Percentiles rank a stretch among this genome's conserved stretches.
Conservation (phyloP, 2,329 filamentous ascomycete species). For the Fusarium graminum region DNA sequence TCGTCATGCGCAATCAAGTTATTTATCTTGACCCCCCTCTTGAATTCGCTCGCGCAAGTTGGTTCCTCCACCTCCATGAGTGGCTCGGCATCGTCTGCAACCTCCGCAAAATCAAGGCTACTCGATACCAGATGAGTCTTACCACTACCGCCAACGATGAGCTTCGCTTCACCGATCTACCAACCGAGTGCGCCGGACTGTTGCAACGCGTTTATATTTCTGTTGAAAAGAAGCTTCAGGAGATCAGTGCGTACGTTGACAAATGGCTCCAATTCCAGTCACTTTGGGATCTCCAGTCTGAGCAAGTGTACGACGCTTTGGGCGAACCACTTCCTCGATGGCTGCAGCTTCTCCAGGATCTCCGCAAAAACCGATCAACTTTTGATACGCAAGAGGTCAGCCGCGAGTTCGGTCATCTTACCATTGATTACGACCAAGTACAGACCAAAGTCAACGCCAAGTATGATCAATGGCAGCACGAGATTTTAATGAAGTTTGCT, state of each 20-base stretch:
- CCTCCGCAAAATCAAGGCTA: conserved; percentile 92
- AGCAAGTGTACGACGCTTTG: conserved; percentile 92
- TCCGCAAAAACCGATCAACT: conserved; percentile 92
- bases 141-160: conserved; percentile 75
- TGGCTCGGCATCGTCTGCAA: conserved; percentile 96
- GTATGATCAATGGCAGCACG: conserved; percentile 99
- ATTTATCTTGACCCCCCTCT: conserved; percentile 96
- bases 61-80: conserved; percentile 91
- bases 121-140: conserved; percentile 91
- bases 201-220: conserved; percentile 84
- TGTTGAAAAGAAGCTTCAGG: conserved; percentile 84
- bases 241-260: conserved; percentile 88
- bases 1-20: conserved; percentile 97
- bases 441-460: conserved; percentile 99
- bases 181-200: conserved; percentile 82
- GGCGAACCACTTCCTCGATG: conserved; percentile 92
- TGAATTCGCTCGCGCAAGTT: conserved; percentile 90
- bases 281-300: conserved; percentile 95
- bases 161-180: conserved; percentile 84
- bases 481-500: conserved; percentile 94
- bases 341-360: conserved; percentile 96
- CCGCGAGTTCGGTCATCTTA: conserved; percentile 91
- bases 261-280: conserved; percentile 99
- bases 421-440: conserved; percentile 97
- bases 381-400: conserved; percentile 98